A percentile compares a stretch with the other conserved stretches of the same genome.
These are phyloP conservation scores for Lepidium aucheri DNA, from an alignment of 345 rosid species.

Conservation along the genomic window DNA sequence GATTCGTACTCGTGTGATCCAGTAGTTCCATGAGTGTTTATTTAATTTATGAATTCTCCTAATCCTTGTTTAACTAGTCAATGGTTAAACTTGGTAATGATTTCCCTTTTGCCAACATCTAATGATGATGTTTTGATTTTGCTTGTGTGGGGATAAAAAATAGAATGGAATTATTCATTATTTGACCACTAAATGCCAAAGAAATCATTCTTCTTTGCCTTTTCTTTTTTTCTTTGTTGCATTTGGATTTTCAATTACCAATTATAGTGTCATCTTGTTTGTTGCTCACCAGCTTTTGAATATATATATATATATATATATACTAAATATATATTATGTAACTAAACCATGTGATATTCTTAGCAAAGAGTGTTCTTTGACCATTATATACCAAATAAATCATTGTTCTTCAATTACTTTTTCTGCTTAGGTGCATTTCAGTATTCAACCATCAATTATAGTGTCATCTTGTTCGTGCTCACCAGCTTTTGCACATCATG, in stretches of 20 bases:
- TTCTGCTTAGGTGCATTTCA: neutral
- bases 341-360: neutral
- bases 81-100: constrained; percentile 10
- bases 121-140: constrained; percentile 28
- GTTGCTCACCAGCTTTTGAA: constrained; percentile 4
- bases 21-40: constrained; percentile 7
- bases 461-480: neutral
- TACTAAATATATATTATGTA: neutral
- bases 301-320: neutral
- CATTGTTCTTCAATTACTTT: neutral
- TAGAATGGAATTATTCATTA: neutral
- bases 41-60: neutral
- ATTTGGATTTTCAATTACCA: constrained; percentile 22
- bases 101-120: constrained; percentile 15
- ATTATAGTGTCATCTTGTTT: constrained; percentile 20
- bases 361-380: constrained; percentile 6
- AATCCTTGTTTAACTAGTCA: constrained; percentile 6
- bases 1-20: constrained; percentile 7
- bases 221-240: neutral
- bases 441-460: neutral
- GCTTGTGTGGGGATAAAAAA: constrained; percentile 12
- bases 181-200: constrained; percentile 19
- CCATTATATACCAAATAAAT: neutral
- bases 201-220: neutral
- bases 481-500: neutral